Base-by-base conservation (phyloP, 228 moss, liverwort and hornwort genomes). In the Sphagnum magellanicum region DNA sequence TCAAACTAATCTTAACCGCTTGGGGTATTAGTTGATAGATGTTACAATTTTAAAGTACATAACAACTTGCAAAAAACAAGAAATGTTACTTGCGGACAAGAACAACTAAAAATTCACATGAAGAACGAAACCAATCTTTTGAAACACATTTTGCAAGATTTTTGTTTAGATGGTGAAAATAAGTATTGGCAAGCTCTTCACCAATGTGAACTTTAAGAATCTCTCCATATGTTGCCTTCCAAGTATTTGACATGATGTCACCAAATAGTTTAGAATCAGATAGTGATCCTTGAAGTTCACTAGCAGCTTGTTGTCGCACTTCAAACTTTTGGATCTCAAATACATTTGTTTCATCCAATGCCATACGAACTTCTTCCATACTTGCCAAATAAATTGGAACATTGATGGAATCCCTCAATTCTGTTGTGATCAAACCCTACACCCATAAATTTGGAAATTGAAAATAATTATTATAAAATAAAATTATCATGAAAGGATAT, bases 151-250 rank as follows among this genome's bases (percentile, higher is more conserved):
- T 32, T 32, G 32, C 32, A 32, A 32, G 32, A 32, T 32, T 32
- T 32, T 32, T 2, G 32, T 32, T 32, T 32, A 32, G 32, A 32
- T 74, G 70, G 32, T 83, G 71, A 76, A 79, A 83, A 0, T 79
- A 46, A 17, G 15, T 63, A 4, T 51, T 8, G 2, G 79, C 83
- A 61, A 74, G 79, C 46, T 65, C n/a, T 16, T 65, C 48, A 12
- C 8, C 69, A 48, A 79, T 63, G 59, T 83, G 83, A 12, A 79
- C 79, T 64, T 79, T 74, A 48, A 83, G 69, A 1, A 74, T 67
- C 4, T 79, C 74, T 63, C 74, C 79, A 65, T 63, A 72, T 59
- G 76, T 47, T 63, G 79, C 79, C 63, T 64, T 51, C 0, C 63
- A 71, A 2, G 68, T 72, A 15, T 76, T 79, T 63, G 71, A 79